Conservation (phyloP, 169 alveolate species). For the Cryptosporidium parvum region DNA sequence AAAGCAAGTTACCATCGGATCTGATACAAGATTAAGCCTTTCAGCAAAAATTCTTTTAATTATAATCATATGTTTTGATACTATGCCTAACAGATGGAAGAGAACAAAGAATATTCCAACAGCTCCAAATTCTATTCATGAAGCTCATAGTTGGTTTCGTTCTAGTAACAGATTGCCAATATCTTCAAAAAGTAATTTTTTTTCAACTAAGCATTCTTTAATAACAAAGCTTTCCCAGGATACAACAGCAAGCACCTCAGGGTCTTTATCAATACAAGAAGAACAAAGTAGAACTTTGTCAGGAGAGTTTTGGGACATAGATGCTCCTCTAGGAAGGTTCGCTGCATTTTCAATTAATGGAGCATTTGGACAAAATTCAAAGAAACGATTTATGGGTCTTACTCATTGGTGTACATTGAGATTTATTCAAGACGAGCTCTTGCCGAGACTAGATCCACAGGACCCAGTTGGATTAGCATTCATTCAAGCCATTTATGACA, state of each 20-base stretch:
- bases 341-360: conserved; percentile 75
- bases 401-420: conserved; percentile 60
- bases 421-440: conserved; percentile 40
- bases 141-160: conserved; percentile 43
- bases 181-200: conserved; percentile 37
- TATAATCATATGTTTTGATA: conserved; percentile 48
- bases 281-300: conserved; percentile 20
- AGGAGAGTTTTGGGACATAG: conserved; percentile 67
- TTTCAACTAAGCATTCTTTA: conserved; percentile 26
- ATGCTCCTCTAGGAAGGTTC: conserved; percentile 50
- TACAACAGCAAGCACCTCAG: background rate
- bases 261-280: conserved; percentile 25
- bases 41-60: conserved; percentile 53
- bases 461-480: conserved; percentile 50
- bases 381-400: conserved; percentile 65
- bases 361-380: conserved; percentile 62
- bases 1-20: background rate
- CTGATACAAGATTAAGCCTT: conserved; percentile 22
- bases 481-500: conserved; percentile 57
- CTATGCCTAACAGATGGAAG: conserved; percentile 55
- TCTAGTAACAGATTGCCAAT: conserved; percentile 51
- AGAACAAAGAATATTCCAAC: conserved; percentile 12
- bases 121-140: conserved; percentile 48
- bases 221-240: conserved; percentile 54
- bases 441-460: conserved; percentile 44